Evolutionary conservation across 768 basidiomycete species (phyloP).

Genomic region (Lentinus brumalis): DNA sequence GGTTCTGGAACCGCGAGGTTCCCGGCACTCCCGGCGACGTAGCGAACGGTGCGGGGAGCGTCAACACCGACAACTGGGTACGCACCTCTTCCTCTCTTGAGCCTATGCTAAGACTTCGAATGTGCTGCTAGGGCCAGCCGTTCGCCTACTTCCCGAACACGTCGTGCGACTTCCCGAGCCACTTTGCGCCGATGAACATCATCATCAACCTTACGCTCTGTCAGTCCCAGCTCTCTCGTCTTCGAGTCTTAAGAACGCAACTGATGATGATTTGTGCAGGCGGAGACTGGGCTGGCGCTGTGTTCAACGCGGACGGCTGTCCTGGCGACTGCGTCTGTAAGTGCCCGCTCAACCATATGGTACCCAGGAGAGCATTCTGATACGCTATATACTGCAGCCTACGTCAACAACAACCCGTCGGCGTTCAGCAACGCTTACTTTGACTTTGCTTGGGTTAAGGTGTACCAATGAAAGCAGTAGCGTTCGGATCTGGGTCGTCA

Average conservation of each 20-base stretch:
- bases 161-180: conserved; percentile 52
- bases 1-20: conserved; percentile 64
- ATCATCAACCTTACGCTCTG: conserved; percentile 72
- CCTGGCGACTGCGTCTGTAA: conserved; percentile 52
- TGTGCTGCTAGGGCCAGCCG: conserved; percentile 51
- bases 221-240: conserved; percentile 6
- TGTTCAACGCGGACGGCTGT: conserved; percentile 49
- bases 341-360: conserved; percentile 23
- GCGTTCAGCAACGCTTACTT: conserved; percentile 74
- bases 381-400: conserved; percentile 40
- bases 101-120: too few relatives aligned
- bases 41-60: conserved; percentile 35
- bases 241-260: neutral
- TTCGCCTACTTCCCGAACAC: conserved; percentile 59
- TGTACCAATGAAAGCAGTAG: conserved; percentile 11
- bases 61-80: conserved; percentile 59
- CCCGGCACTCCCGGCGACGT: conserved; percentile 48
- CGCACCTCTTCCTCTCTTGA: neutral
- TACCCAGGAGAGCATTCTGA: neutral
- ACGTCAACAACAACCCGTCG: conserved; percentile 64
- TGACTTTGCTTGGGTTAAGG: conserved; percentile 45
- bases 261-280: conserved; percentile 13
- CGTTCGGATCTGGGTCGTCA: too few relatives aligned
- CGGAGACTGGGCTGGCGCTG: conserved; percentile 58
- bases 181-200: conserved; percentile 59